Evolutionary conservation across 2,329 filamentous ascomycete species (phyloP), one percentile per base, ranked within the genome.

Genomic region (Colletotrichum navitas): DNA sequence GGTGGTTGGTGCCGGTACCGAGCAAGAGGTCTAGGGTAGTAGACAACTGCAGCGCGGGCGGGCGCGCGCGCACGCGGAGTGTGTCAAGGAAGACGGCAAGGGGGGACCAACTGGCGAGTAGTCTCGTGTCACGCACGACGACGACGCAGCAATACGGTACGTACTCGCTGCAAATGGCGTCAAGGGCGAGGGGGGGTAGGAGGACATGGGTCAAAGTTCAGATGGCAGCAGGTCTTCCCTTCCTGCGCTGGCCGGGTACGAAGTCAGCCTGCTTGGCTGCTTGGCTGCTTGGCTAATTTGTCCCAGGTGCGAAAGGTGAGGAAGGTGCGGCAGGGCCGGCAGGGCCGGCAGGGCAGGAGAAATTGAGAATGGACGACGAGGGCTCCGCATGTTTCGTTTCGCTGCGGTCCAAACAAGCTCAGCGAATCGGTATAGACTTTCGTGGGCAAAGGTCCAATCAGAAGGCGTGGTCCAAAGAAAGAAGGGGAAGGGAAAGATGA

Each of bases 381-480:
- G 59, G 51, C 66, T 72, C 29, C 41, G 55, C 60, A 61, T 72
- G 70, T 72, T 72, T 72, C 70, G 70, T 72, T 72, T 72, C 56
- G 68, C 61, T 54, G 69, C 59, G 61, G 72, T 72, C 29, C 61
- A 72, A 73, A 73, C 72, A 73, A 73, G 69, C 72, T 68, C 69
- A 49, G 47, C 72, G 60, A 73, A 73, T 73, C 68, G 65, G 64
- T 45, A 61, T 45, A 62, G 58, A 54, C 43, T 62, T 26, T 26
- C 12, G 29, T 5, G 34, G 41, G 14, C 41, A 45, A 51, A 24
- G 39, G 32, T 45, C 70, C 70, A 72, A 72, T 72, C 60, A 72
- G 26, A 47, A 26, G 45, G 18, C 8, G 12, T 21, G 5, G 2
- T 51, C 18, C 0, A 21, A 66, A 68, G 66, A 59, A 73, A 69